A percentile compares a stretch with the other conserved stretches of the same genome.
Evolutionary conservation across 2,329 filamentous ascomycete genomes (phyloP).

Genomic region (Ascochyta viciae-villosae): DNA sequence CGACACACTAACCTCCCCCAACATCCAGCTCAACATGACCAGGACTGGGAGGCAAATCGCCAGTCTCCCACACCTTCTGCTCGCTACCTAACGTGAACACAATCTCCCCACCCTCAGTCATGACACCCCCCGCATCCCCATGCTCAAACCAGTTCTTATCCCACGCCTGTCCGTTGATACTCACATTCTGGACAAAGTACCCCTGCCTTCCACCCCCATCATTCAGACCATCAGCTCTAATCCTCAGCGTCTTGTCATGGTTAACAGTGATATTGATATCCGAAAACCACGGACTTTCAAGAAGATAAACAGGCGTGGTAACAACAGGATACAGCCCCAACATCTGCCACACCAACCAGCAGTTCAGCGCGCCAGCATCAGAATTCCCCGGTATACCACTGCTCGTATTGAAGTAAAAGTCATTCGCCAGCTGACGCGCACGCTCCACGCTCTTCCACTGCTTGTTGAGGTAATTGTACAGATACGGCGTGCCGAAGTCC

Average conservation of each 20-base stretch:
- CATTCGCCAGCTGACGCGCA: conserved; percentile 45
- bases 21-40: conserved; percentile 41
- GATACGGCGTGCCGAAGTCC: conserved; percentile 49
- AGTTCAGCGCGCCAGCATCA: conserved; percentile 58
- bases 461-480: conserved; percentile 54
- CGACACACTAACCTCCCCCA: not conserved
- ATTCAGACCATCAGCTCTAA: conserved; percentile 52
- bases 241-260: conserved; percentile 52
- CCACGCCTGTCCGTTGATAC: conserved; percentile 61
- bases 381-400: conserved; percentile 56
- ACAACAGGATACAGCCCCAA: conserved; percentile 58
- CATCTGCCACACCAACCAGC: conserved; percentile 61
- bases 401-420: conserved; percentile 50
- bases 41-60: conserved; percentile 43
- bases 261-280: conserved; percentile 49
- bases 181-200: conserved; percentile 62
- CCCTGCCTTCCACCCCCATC: conserved; percentile 53
- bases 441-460: conserved; percentile 47
- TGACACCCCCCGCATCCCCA: conserved; percentile 51
- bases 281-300: conserved; percentile 56
- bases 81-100: conserved; percentile 39
- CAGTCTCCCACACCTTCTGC: conserved; percentile 41
- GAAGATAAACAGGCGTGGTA: conserved; percentile 57
- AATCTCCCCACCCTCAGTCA: conserved; percentile 46
- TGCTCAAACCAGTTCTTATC: conserved; percentile 64